Percentiles rank a stretch among this genome's conserved stretches.
Conservation (phyloP, 345 rosid genomes). For the Eutrema yunnanense region DNA sequence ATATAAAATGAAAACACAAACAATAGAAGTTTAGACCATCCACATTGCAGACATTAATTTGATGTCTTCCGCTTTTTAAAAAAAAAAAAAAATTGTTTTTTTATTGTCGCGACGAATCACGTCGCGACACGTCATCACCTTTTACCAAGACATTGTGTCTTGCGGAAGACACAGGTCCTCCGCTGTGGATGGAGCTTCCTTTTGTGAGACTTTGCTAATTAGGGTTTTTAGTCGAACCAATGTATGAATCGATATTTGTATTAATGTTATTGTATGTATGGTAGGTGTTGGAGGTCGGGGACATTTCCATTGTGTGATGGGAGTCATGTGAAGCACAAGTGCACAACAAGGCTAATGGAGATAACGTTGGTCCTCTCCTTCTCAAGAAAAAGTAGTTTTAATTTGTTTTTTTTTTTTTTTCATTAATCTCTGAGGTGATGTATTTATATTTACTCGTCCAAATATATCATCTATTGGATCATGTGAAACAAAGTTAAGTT, state of each 20-base stretch:
- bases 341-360: slow-evolving; percentile 92
- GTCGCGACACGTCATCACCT: too few relatives aligned
- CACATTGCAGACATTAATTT: too few relatives aligned
- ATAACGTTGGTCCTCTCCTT: slow-evolving; percentile 51
- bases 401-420: not conserved
- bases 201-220: not conserved
- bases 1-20: not conserved
- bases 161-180: too few relatives aligned
- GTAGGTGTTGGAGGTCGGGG: slow-evolving; percentile 92
- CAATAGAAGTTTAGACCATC: too few relatives aligned
- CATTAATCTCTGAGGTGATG: not conserved
- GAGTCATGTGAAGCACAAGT: slow-evolving; percentile 86
- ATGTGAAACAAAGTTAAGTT: not conserved
- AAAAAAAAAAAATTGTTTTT: too few relatives aligned
- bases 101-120: too few relatives aligned
- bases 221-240: not conserved
- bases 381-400: slow-evolving; percentile 27
- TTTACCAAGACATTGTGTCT: too few relatives aligned
- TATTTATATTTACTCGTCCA: not conserved
- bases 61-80: too few relatives aligned
- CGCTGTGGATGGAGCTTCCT: too few relatives aligned
- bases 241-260: not conserved
- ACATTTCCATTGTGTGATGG: slow-evolving; percentile 93
- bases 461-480: not conserved
- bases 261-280: not conserved